Evolutionary conservation across 352 stramenopile genomes (phyloP).

Genomic region (Pythium aphanidermatum): DNA sequence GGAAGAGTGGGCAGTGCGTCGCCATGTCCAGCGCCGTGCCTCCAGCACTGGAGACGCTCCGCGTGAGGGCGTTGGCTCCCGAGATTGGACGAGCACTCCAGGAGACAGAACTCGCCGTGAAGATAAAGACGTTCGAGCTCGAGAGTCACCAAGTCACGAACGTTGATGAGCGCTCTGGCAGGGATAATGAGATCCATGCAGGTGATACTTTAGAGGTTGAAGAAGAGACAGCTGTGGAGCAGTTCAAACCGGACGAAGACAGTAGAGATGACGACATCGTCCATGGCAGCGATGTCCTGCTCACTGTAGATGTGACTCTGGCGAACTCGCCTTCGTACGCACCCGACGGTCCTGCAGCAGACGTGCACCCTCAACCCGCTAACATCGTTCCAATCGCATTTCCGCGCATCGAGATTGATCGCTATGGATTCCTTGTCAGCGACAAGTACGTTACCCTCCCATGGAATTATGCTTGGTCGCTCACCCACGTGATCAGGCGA

Average conservation of each 20-base stretch:
- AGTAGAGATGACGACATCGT: too few species aligned
- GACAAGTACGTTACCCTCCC: slow-evolving; percentile 39
- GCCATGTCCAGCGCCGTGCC: background rate
- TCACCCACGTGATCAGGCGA: slow-evolving; percentile 25
- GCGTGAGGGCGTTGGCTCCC: slow-evolving; percentile 10
- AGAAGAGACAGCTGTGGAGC: too few species aligned
- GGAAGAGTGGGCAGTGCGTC: background rate
- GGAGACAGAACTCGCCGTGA: background rate
- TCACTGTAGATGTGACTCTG: slow-evolving; percentile 5
- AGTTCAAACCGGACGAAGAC: too few species aligned
- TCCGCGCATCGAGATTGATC: slow-evolving; percentile 47
- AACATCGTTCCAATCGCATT: slow-evolving; percentile 33
- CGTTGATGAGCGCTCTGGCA: too few species aligned
- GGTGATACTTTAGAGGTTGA: too few species aligned
- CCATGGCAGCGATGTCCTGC: slow-evolving; percentile 7
- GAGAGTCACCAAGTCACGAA: too few species aligned
- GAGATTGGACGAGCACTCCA: background rate
- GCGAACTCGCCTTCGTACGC: too few species aligned
- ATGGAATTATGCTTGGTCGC: background rate
- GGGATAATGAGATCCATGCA: too few species aligned
- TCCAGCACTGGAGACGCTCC: slow-evolving; percentile 9
- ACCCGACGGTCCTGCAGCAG: slow-evolving; percentile 10
- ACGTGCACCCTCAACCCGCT: background rate
- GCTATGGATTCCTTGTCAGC: slow-evolving; percentile 67
- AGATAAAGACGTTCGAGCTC: too few species aligned